These are phyloP conservation scores for Colletotrichum somersetense DNA, from an alignment of 2,329 filamentous ascomycete genomes.

Conservation along the genomic window DNA sequence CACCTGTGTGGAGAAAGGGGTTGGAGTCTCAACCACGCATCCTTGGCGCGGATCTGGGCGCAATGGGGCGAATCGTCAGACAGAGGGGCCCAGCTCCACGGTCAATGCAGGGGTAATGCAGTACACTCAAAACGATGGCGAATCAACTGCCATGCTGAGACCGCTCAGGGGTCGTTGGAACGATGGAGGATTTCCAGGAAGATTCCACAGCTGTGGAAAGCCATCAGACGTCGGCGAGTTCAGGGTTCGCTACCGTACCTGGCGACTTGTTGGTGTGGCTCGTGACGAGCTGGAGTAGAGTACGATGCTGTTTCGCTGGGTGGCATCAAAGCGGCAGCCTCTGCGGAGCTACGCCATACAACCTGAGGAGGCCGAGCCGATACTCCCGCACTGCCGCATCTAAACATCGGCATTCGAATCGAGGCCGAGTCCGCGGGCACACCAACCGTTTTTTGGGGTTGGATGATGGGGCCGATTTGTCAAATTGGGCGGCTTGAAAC, in stretches of 20 bases:
- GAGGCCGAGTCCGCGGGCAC: slow-evolving; percentile 28
- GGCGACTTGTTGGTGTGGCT: neutral
- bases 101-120: slow-evolving; percentile 28
- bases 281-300: slow-evolving; percentile 14
- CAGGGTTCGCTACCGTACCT: slow-evolving; percentile 5
- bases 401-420: slow-evolving; percentile 32
- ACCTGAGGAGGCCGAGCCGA: too few species aligned
- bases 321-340: slow-evolving; percentile 33
- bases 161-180: slow-evolving; percentile 34
- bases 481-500: slow-evolving; percentile 28
- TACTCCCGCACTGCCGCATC: slow-evolving; percentile 4
- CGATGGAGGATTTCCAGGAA: slow-evolving; percentile 2
- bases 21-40: slow-evolving; percentile 34
- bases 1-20: slow-evolving; percentile 38
- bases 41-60: slow-evolving; percentile 29
- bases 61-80: slow-evolving; percentile 4
- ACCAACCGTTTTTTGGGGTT: slow-evolving; percentile 1
- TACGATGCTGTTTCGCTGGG: slow-evolving; percentile 33
- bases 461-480: slow-evolving; percentile 23
- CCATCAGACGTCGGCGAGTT: slow-evolving; percentile 3
- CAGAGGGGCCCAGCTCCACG: neutral
- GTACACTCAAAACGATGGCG: slow-evolving; percentile 39
- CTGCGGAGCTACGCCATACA: neutral
- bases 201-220: slow-evolving; percentile 11
- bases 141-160: slow-evolving; percentile 35